Percentiles rank a stretch among this genome's conserved stretches.
Evolutionary conservation across 2,329 filamentous ascomycete species (phyloP).

Genomic region (Diaporthe longicolla): DNA sequence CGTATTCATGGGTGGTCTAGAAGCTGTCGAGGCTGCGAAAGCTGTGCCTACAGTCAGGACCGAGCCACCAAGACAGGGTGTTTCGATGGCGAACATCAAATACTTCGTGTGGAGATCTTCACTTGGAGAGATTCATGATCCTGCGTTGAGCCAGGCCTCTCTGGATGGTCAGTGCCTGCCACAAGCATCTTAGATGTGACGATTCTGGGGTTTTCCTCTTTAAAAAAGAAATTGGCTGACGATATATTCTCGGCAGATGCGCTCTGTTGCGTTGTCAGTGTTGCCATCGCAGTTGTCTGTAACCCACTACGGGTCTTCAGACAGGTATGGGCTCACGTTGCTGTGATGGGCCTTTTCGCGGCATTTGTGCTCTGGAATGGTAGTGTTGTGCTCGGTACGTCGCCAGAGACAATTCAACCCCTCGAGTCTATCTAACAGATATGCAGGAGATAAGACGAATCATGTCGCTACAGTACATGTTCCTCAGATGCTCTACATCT

Average conservation of each 20-base stretch:
- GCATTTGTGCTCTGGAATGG: constrained; percentile 89
- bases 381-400: constrained; percentile 86
- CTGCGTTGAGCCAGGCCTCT: constrained; percentile 60
- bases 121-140: constrained; percentile 69
- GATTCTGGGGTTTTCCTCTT: no score
- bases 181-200: no score
- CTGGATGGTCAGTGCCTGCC: constrained; percentile 62
- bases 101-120: constrained; percentile 61
- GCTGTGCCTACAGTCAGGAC: constrained; percentile 52
- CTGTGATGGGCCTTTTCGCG: constrained; percentile 76
- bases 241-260: constrained; percentile 61
- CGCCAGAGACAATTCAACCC: background rate
- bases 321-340: constrained; percentile 71
- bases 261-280: constrained; percentile 71
- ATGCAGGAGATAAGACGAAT: constrained; percentile 89
- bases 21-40: constrained; percentile 67
- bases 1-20: constrained; percentile 77
- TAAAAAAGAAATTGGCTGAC: background rate
- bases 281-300: constrained; percentile 69
- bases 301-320: constrained; percentile 62
- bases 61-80: constrained; percentile 49
- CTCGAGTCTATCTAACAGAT: constrained; percentile 47
- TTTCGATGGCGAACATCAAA: constrained; percentile 52
- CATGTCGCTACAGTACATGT: constrained; percentile 91
- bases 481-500: constrained; percentile 95